Percentiles rank a stretch among this genome's conserved stretches.
Evolutionary conservation across 2,329 filamentous ascomycete genomes (phyloP).

Genomic region (Leptographium wingfieldii): DNA sequence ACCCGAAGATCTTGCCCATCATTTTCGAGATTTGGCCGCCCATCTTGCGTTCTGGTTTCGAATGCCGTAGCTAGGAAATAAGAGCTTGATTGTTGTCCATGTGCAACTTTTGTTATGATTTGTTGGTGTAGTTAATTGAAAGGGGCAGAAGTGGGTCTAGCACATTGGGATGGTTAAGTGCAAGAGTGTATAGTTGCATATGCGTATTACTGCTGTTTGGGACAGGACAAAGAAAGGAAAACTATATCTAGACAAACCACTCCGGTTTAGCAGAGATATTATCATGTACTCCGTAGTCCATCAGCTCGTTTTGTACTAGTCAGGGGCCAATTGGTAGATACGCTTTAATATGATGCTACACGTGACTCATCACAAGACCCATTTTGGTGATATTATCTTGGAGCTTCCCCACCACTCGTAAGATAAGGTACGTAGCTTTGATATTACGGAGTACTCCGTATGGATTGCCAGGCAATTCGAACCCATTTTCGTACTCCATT

Average conservation of each 20-base stretch:
- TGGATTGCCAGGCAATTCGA: too few species aligned
- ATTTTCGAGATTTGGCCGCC: constrained; percentile 89
- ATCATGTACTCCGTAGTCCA: background rate
- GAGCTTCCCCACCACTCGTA: too few species aligned
- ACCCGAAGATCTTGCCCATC: constrained; percentile 98
- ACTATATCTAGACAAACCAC: too few species aligned
- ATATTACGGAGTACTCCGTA: too few species aligned
- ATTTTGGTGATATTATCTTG: background rate
- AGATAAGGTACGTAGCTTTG: background rate
- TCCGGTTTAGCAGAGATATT: too few species aligned
- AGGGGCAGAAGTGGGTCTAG: background rate
- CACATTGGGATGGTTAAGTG: background rate
- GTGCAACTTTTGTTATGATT: constrained; percentile 1
- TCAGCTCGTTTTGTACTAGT: background rate
- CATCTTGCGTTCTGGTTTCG: constrained; percentile 40
- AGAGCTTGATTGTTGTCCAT: background rate
- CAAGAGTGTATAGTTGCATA: background rate
- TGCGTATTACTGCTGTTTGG: background rate
- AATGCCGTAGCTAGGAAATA: background rate
- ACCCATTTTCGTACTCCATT: too few species aligned
- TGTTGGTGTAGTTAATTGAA: background rate
- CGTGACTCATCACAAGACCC: background rate
- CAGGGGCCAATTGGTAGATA: background rate
- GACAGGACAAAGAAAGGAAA: background rate
- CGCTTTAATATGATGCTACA: background rate